Conservation (phyloP, 1,284 basidiomycete genomes). For the Taiwanofungus camphoratus region DNA sequence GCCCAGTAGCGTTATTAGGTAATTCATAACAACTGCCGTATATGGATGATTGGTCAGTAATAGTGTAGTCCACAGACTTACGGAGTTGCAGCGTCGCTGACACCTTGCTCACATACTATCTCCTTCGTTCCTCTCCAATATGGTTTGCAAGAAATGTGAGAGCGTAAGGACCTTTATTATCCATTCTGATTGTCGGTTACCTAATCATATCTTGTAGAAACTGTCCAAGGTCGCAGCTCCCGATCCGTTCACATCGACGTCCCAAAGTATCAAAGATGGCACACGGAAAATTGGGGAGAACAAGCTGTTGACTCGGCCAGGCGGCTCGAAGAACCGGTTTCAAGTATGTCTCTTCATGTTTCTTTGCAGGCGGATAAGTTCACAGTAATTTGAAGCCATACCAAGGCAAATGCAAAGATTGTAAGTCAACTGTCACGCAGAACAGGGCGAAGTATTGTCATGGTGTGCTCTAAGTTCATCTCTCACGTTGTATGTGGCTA, state of each 20-base stretch:
- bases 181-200: not conserved
- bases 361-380: slow-evolving; percentile 10
- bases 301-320: slow-evolving; percentile 61
- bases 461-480: slow-evolving; percentile 41
- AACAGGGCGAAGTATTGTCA: slow-evolving; percentile 84
- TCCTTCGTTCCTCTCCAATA: slow-evolving; percentile 28
- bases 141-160: slow-evolving; percentile 79
- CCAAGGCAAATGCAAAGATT: slow-evolving; percentile 78
- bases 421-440: slow-evolving; percentile 74
- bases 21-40: slow-evolving; percentile 2
- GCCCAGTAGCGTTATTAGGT: not conserved
- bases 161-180: slow-evolving; percentile 35
- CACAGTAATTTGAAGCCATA: slow-evolving; percentile 51
- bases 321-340: slow-evolving; percentile 64
- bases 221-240: slow-evolving; percentile 77
- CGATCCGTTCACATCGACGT: slow-evolving; percentile 72
- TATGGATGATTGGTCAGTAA: not conserved
- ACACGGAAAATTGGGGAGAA: slow-evolving; percentile 73
- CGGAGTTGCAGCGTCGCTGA: not conserved
- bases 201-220: slow-evolving; percentile 44
- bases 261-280: slow-evolving; percentile 69
- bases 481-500: not conserved
- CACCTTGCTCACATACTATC: slow-evolving; percentile 3
- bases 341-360: slow-evolving; percentile 41
- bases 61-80: not conserved